Base-by-base conservation (phyloP, 164 flowering plant species). In the Dillenia suffruticosa region DNA sequence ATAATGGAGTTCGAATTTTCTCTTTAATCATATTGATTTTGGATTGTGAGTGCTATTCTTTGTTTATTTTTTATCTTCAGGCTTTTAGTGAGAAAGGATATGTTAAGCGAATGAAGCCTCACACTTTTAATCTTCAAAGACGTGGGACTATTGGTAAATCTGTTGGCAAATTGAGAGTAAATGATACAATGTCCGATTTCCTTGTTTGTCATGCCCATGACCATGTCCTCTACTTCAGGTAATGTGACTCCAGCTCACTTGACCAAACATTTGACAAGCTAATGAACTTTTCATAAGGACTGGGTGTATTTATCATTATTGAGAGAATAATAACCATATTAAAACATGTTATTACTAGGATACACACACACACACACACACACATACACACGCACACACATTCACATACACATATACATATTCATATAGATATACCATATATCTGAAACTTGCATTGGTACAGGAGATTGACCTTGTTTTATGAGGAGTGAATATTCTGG, bases 91-190 rank as follows among this genome's bases (percentile, higher is more conserved):
- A 88, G 70, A 95, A 95, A 59, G 99, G 99, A 56, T 95, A 95
- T 79, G 78, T 90, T 51, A 95, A 95, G 74, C 78, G 97, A 61
- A 92, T 95, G 96, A 87, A 82, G 64, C 92, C 99, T 12, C 76
- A 78, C 72, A 90, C 94, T 45, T 88, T 95, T 61, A 87, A 73
- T 76, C 90, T 89, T 64, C 99, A 95, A 73, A 53, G 76, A 58
- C 97, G 97, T 70, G 99, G 96, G 46, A 92, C 97, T 43, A 87
- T 95, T 74, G 97, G 97, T 17, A 91, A 90, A 78, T 95, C 99
- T 62, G 96, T 95, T 73, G 99, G 99, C 40, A 95, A 88, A 72
- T 68, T 95, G 79, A 85, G 97, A 70, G 88, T 84, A 22, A 84
- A 88, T 79, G 99, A 91, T 74, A 70, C 87, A 53, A 86, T 95